Evolutionary conservation across 441 rosid species (phyloP).

Genomic region (Brassica balearica): DNA sequence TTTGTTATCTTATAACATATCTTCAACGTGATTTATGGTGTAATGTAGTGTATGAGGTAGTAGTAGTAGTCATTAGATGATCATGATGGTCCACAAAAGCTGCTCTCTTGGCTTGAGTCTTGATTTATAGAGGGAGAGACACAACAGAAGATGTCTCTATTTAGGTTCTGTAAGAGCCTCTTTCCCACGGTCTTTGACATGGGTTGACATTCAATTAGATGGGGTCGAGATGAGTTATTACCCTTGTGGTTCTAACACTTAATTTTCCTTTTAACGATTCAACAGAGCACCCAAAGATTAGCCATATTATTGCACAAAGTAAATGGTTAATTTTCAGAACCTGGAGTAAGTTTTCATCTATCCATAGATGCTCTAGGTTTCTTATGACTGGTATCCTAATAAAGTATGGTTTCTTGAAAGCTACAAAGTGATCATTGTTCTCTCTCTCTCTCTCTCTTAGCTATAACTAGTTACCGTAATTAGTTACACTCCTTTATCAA

Average conservation of each 20-base stretch:
- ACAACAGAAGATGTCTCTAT: slow-evolving; percentile 36
- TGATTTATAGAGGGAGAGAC: slow-evolving; percentile 46
- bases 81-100: slow-evolving; percentile 27
- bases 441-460: slow-evolving; percentile 18
- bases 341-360: too few relatives aligned
- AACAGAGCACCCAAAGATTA: too few relatives aligned
- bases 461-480: slow-evolving; percentile 35
- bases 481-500: slow-evolving; percentile 29
- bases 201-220: slow-evolving; percentile 42
- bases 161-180: slow-evolving; percentile 35
- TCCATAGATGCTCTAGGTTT: slow-evolving; percentile 29
- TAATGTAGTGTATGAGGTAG: slow-evolving; percentile 21
- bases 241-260: too few relatives aligned
- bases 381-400: slow-evolving; percentile 12
- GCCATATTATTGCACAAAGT: too few relatives aligned
- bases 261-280: too few relatives aligned
- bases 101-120: slow-evolving; percentile 34
- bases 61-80: slow-evolving; percentile 16
- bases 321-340: too few relatives aligned
- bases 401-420: slow-evolving; percentile 13
- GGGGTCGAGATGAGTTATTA: slow-evolving; percentile 25
- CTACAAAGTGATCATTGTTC: slow-evolving; percentile 13
- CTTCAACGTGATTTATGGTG: slow-evolving; percentile 18
- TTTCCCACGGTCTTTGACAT: slow-evolving; percentile 41
- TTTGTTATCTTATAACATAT: not conserved